A percentile compares a stretch with the other conserved stretches of the same genome.
phyloP scores from a whole-genome alignment of 2,329 filamentous ascomycete genomes.

The Claviceps monticola region DNA sequence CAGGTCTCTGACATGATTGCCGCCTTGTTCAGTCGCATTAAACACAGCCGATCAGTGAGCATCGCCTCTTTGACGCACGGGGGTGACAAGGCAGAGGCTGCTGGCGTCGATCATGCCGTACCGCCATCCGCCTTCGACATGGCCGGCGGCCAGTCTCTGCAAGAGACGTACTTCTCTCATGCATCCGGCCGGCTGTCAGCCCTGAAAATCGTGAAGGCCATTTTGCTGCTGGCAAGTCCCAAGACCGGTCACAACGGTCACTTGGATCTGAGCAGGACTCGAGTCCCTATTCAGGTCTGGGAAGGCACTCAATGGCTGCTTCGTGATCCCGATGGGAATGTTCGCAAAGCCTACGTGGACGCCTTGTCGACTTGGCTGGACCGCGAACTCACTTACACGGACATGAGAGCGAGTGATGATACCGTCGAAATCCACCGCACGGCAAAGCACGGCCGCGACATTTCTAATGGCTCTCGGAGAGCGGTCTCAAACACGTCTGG shows the following conservation, averaged over 20 bases:
- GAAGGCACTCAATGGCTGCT: constrained; percentile 93
- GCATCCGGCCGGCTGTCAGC: constrained; percentile 47
- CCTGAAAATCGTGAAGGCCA: constrained; percentile 66
- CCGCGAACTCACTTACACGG: constrained; percentile 56
- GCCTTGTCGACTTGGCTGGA: constrained; percentile 74
- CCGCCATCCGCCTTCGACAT: constrained; percentile 24
- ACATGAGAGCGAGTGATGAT: constrained; percentile 49
- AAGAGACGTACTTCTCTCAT: constrained; percentile 40
- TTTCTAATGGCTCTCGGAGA: constrained; percentile 36
- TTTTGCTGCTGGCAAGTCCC: constrained; percentile 68
- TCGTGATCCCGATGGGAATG: constrained; percentile 61
- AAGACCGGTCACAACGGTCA: constrained; percentile 44
- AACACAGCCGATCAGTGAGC: constrained; percentile 40
- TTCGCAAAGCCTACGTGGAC: constrained; percentile 76
- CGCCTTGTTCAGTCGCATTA: constrained; percentile 64
- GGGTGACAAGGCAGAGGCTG: constrained; percentile 30
- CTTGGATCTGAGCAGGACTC: constrained; percentile 54
- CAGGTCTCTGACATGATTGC: constrained; percentile 91
- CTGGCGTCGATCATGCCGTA: constrained; percentile 17
- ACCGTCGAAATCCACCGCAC: constrained; percentile 31
- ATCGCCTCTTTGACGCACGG: constrained; percentile 26
- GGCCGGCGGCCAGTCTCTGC: constrained; percentile 27
- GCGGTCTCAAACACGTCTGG: constrained; percentile 55
- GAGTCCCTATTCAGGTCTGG: constrained; percentile 73
- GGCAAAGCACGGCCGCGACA: constrained; percentile 27